phyloP scores from a whole-genome alignment of 257 asterid species.

The Paulownia fortunei region DNA sequence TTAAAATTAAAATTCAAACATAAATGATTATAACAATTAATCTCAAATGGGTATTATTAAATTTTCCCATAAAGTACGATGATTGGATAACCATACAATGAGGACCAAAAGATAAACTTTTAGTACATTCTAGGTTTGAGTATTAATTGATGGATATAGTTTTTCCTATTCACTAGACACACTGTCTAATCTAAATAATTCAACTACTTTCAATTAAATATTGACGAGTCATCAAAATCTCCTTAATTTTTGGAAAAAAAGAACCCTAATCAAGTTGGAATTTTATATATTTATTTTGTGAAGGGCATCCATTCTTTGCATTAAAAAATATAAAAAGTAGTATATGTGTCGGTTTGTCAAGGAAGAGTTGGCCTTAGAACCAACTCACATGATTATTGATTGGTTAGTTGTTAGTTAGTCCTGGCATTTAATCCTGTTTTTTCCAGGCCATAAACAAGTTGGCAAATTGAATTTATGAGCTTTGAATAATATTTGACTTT shows the following conservation, averaged over 20 bases:
- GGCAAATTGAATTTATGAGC: conserved; percentile 24
- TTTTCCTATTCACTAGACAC: neutral
- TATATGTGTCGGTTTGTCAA: neutral
- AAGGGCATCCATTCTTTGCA: neutral
- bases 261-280: neutral
- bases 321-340: neutral
- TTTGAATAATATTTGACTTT: conserved; percentile 13
- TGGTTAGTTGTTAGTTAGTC: conserved; percentile 7
- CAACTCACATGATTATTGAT: conserved; percentile 22
- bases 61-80: neutral
- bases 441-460: conserved; percentile 20
- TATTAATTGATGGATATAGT: neutral
- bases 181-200: neutral
- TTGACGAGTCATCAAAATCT: neutral
- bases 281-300: neutral
- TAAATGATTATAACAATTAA: too few species aligned
- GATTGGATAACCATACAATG: too few species aligned
- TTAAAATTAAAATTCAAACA: too few species aligned
- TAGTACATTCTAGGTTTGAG: too few species aligned
- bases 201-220: neutral
- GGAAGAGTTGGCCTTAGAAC: neutral
- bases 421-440: conserved; percentile 29
- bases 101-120: too few species aligned
- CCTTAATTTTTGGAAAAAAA: neutral
- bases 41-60: too few species aligned